Evolutionary conservation across 768 basidiomycete species (phyloP).

Genomic region (Mycena belliarum): DNA sequence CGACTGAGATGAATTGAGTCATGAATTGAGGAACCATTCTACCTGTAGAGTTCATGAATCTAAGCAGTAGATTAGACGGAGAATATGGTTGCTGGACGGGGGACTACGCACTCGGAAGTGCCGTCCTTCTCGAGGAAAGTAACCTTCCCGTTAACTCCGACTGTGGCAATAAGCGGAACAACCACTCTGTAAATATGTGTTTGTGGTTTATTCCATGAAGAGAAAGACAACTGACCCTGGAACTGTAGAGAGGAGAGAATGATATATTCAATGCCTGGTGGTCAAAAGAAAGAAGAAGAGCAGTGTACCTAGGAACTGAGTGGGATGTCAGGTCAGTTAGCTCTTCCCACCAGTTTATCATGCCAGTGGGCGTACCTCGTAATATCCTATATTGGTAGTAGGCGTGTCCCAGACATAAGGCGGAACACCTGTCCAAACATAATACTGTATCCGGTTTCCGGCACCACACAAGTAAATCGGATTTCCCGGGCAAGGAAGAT

Average conservation of each 20-base stretch:
- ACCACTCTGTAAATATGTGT: constrained; percentile 46
- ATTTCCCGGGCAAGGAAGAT: constrained; percentile 67
- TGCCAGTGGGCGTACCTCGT: constrained; percentile 60
- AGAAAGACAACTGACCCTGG: constrained; percentile 1
- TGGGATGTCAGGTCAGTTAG: not conserved
- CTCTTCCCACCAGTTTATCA: not conserved
- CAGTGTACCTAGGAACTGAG: constrained; percentile 52
- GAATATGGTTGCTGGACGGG: no score
- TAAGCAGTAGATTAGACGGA: constrained; percentile 13
- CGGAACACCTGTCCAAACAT: constrained; percentile 48
- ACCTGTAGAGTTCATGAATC: constrained; percentile 66
- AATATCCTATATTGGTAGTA: constrained; percentile 60
- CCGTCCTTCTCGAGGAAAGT: constrained; percentile 77
- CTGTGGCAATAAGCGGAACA: constrained; percentile 73
- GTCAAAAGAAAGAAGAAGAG: constrained; percentile 4
- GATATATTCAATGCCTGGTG: not conserved
- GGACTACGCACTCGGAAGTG: constrained; percentile 45
- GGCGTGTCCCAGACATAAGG: constrained; percentile 69
- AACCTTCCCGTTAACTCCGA: constrained; percentile 82
- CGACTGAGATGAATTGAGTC: no score
- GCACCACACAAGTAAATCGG: constrained; percentile 72
- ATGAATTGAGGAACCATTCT: no score
- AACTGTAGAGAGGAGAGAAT: not conserved
- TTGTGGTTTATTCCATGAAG: not conserved
- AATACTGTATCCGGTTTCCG: constrained; percentile 52